Conservation (phyloP, 1,139 yeast genomes). For the Sugiyamaella castrensis region DNA sequence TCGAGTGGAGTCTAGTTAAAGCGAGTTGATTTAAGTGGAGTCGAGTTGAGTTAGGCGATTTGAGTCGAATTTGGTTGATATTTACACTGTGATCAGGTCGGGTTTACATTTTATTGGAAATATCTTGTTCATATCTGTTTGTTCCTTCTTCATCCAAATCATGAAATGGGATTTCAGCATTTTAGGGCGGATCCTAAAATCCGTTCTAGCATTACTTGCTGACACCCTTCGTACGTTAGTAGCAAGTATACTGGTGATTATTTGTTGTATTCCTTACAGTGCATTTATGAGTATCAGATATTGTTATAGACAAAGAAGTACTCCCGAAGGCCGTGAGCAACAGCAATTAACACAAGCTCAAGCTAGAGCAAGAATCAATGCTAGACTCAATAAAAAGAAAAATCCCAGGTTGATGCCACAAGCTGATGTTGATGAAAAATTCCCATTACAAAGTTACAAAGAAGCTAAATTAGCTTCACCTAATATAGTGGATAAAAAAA, state of each 20-base stretch:
- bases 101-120: no score
- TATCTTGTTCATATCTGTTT: no score
- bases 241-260: slow-evolving; percentile 21
- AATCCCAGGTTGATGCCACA: slow-evolving; percentile 45
- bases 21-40: no score
- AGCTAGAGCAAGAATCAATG: slow-evolving; percentile 16
- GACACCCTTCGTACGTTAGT: slow-evolving; percentile 23
- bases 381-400: slow-evolving; percentile 27
- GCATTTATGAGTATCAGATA: slow-evolving; percentile 38
- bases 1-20: no score
- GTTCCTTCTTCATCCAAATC: no score
- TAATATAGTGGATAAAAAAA: no score
- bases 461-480: slow-evolving; percentile 32
- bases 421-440: slow-evolving; percentile 62
- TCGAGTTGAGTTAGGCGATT: no score
- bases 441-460: slow-evolving; percentile 60
- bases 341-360: slow-evolving; percentile 20
- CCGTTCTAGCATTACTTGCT: slow-evolving; percentile 17
- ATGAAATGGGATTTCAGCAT: slow-evolving; percentile 7
- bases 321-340: slow-evolving; percentile 17
- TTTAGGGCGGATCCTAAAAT: slow-evolving; percentile 3
- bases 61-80: no score
- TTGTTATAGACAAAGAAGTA: slow-evolving; percentile 33
- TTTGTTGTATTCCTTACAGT: slow-evolving; percentile 28
- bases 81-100: no score